Evolutionary conservation across 2,329 filamentous ascomycete genomes (phyloP).

Genomic region (Tolypocladium cylindrosporum): DNA sequence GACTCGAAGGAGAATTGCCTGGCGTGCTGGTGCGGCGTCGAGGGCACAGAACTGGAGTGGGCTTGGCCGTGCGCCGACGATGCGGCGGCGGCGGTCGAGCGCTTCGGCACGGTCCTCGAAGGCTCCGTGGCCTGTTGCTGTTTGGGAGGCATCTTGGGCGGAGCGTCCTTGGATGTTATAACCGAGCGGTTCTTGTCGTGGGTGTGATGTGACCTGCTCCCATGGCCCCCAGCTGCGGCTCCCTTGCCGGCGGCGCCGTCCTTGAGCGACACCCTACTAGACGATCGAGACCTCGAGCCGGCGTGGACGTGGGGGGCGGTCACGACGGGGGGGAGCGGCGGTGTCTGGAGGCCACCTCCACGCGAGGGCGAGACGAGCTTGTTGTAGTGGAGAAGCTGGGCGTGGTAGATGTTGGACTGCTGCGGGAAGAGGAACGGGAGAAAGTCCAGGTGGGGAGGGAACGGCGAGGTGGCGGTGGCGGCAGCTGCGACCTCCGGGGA

Average conservation of each 20-base stretch:
- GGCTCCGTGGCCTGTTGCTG: slow-evolving; percentile 25
- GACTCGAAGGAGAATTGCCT: slow-evolving; percentile 75
- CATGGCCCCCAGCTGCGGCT: slow-evolving; percentile 48
- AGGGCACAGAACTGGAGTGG: slow-evolving; percentile 83
- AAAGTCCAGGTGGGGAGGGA: slow-evolving; percentile 39
- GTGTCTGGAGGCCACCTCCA: slow-evolving; percentile 44
- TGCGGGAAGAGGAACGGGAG: slow-evolving; percentile 49
- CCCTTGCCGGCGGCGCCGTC: slow-evolving; percentile 36
- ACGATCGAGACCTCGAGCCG: slow-evolving; percentile 46
- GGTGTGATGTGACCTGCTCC: slow-evolving; percentile 49
- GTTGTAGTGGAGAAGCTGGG: slow-evolving; percentile 56
- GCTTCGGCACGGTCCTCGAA: slow-evolving; percentile 18
- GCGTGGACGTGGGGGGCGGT: slow-evolving; percentile 47
- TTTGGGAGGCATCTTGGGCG: slow-evolving; percentile 40
- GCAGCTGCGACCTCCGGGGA: slow-evolving; percentile 17
- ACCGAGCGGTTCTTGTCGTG: slow-evolving; percentile 52
- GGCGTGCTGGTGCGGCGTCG: slow-evolving; percentile 83
- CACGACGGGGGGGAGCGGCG: slow-evolving; percentile 44
- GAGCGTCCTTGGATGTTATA: slow-evolving; percentile 47
- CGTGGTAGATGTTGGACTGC: slow-evolving; percentile 49
- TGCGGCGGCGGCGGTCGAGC: slow-evolving; percentile 16
- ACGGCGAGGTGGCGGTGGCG: slow-evolving; percentile 14
- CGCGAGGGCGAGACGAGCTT: slow-evolving; percentile 50
- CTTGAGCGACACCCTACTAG: slow-evolving; percentile 50
- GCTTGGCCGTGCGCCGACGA: slow-evolving; percentile 18